Evolutionary conservation across 352 stramenopile species (phyloP).

Genomic region (Chrysophaeum taylorii): DNA sequence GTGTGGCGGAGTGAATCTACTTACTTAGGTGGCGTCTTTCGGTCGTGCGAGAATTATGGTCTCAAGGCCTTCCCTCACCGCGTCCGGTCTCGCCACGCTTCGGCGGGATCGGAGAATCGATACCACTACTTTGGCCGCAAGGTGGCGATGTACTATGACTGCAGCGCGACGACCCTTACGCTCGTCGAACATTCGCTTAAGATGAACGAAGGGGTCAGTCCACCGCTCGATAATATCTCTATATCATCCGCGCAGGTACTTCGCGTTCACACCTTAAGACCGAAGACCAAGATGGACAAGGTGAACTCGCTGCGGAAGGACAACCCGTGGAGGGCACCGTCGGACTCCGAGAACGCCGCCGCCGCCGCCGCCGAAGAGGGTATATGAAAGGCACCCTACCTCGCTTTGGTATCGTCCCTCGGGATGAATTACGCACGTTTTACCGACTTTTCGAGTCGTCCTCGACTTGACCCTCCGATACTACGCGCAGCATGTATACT

Average conservation of each 20-base stretch:
- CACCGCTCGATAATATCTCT: too few relatives aligned
- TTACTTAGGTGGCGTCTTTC: neutral
- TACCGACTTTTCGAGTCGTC: too few relatives aligned
- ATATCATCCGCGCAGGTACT: neutral
- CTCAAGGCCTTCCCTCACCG: neutral
- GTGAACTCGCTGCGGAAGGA: neutral
- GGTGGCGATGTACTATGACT: conserved; percentile 1
- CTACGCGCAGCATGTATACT: too few relatives aligned
- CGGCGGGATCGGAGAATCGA: neutral
- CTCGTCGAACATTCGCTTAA: neutral
- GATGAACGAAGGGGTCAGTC: too few relatives aligned
- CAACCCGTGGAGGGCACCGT: conserved; percentile 7
- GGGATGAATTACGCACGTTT: too few relatives aligned
- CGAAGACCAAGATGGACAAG: neutral
- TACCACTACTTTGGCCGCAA: neutral
- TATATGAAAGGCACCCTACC: too few relatives aligned
- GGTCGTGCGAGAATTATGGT: neutral
- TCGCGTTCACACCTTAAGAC: neutral
- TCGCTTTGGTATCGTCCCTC: too few relatives aligned
- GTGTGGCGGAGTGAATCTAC: too few relatives aligned
- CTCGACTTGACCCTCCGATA: too few relatives aligned
- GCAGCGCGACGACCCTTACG: neutral
- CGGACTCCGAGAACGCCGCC: too few relatives aligned
- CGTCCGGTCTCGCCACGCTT: neutral
- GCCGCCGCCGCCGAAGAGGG: too few relatives aligned